A percentile compares a stretch with the other conserved stretches of the same genome.
Evolutionary conservation across 2,329 filamentous ascomycete species (phyloP).

Genomic region (Pyricularia pennisetigena): DNA sequence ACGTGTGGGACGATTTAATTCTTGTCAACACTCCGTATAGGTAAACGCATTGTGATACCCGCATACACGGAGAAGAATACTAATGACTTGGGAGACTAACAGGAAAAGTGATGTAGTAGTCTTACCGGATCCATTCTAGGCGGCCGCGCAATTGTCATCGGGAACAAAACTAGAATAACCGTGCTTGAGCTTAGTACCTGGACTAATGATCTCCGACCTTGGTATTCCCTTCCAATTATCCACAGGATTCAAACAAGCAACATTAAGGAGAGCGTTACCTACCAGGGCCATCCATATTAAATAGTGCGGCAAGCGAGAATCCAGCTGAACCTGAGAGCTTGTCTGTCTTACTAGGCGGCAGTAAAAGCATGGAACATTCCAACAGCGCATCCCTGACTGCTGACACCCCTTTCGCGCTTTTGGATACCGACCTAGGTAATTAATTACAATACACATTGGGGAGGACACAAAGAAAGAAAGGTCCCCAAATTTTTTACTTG

Average conservation of each 20-base stretch:
- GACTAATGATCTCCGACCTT: neutral
- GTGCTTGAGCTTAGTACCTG: neutral
- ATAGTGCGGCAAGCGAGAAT: neutral
- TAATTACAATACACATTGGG: neutral
- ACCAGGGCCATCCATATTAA: neutral
- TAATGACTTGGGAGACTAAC: neutral
- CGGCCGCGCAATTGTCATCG: neutral
- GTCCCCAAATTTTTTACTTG: too few species aligned
- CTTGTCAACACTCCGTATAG: neutral
- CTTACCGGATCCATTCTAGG: neutral
- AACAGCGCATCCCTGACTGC: neutral
- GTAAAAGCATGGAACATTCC: neutral
- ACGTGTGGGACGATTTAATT: neutral
- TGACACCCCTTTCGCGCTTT: neutral
- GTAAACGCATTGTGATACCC: neutral
- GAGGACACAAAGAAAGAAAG: neutral
- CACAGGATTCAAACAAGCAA: neutral
- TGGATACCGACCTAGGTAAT: neutral
- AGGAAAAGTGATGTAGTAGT: neutral
- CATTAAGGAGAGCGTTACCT: neutral
- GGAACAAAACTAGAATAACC: neutral
- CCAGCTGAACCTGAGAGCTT: neutral
- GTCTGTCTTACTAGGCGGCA: neutral
- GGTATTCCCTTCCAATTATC: neutral
- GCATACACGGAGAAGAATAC: neutral